phyloP scores from a whole-genome alignment of 2,329 filamentous ascomycete genomes.

The Colletotrichum phormii region DNA sequence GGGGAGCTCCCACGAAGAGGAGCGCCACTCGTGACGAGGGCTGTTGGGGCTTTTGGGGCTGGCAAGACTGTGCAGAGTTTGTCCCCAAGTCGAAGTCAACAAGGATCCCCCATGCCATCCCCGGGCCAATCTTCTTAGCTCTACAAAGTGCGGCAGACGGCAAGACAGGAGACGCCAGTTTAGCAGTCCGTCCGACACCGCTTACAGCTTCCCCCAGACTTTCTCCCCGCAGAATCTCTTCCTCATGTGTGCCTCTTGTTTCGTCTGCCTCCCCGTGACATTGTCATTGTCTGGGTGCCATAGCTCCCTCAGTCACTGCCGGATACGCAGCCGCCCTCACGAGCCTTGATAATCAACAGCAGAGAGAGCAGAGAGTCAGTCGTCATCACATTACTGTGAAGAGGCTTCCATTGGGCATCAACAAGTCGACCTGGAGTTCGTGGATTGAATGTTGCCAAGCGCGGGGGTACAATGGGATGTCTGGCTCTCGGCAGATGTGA shows the following conservation, averaged over 20 bases:
- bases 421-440: neutral
- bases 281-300: neutral
- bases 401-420: conserved; percentile 2
- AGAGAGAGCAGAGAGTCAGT: neutral
- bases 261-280: neutral
- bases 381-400: neutral
- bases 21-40: conserved; percentile 21
- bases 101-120: neutral
- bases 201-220: conserved; percentile 28
- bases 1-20: neutral
- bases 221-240: conserved; percentile 5
- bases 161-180: neutral
- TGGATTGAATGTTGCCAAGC: neutral
- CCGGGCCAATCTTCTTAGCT: conserved; percentile 9
- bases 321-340: neutral
- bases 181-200: neutral
- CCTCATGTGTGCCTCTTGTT: neutral
- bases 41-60: neutral
- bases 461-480: neutral
- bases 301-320: conserved; percentile 5
- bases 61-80: conserved; percentile 6
- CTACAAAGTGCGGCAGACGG: neutral
- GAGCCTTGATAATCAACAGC: neutral
- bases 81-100: conserved; percentile 2
- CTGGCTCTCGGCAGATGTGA: conserved; percentile 9